Evolutionary conservation across 176 grass and related monocot species (phyloP).

Genomic region (Urochloa ruziziensis): DNA sequence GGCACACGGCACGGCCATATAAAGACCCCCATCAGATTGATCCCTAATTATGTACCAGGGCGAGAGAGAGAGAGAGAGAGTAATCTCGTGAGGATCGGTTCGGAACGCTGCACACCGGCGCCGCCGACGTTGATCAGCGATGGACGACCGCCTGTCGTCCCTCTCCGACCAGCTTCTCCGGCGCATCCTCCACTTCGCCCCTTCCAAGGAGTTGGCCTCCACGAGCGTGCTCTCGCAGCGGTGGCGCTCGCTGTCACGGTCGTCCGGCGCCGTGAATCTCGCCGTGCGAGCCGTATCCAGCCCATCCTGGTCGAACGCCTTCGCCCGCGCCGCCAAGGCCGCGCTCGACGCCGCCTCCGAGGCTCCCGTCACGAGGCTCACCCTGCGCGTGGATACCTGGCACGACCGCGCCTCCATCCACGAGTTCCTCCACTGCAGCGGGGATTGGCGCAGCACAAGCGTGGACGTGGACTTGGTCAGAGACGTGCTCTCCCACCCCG

Average conservation of each 20-base stretch:
- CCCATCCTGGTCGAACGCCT: neutral
- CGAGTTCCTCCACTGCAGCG: neutral
- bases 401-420: accelerated
- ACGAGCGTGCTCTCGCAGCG: neutral
- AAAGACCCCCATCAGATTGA: no score
- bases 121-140: neutral
- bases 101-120: no score
- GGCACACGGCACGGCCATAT: no score
- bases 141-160: neutral
- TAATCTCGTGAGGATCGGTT: no score
- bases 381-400: neutral
- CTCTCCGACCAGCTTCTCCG: neutral
- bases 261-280: no score
- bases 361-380: neutral
- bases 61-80: no score
- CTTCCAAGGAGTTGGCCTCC: neutral
- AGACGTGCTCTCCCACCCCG: neutral
- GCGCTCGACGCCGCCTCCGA: neutral
- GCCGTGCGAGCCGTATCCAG: no score
- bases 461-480: neutral
- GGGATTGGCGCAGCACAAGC: no score
- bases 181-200: neutral
- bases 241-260: neutral
- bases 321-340: no score
- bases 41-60: no score